These are phyloP conservation scores for Austroboletus rostrupii DNA, from an alignment of 1,284 basidiomycete species.

Conservation along the genomic window DNA sequence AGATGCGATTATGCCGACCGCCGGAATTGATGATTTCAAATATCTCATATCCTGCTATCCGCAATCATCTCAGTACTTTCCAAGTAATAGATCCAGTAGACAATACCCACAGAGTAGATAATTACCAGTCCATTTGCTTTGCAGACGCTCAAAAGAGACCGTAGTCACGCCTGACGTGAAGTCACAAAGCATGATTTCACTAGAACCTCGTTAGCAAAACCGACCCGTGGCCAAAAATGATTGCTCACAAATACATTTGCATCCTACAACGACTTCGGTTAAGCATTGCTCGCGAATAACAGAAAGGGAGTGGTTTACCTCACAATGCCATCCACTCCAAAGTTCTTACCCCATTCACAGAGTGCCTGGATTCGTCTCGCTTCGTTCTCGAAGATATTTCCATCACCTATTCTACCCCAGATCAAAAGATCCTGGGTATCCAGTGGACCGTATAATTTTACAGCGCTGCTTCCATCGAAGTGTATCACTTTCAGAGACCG, in stretches of 20 bases:
- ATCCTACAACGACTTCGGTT: no score
- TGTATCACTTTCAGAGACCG: constrained; percentile 40
- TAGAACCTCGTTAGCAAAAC: constrained; percentile 17
- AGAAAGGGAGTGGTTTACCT: constrained; percentile 6
- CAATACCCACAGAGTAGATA: neutral
- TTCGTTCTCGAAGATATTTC: constrained; percentile 21
- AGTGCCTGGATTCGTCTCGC: constrained; percentile 29
- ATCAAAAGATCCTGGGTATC: constrained; percentile 42
- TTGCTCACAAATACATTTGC: constrained; percentile 46
- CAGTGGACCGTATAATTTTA: constrained; percentile 36
- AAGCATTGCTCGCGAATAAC: neutral
- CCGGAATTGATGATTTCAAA: constrained; percentile 25
- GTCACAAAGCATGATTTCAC: constrained; percentile 52
- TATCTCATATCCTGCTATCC: neutral
- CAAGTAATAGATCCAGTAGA: neutral
- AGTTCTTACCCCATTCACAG: constrained; percentile 35
- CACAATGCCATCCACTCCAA: constrained; percentile 34
- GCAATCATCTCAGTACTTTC: neutral
- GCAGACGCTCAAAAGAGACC: constrained; percentile 30
- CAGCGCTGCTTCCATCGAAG: constrained; percentile 42
- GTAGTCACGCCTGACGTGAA: constrained; percentile 39
- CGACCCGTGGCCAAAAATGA: neutral
- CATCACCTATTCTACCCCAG: constrained; percentile 29
- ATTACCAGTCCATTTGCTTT: neutral
- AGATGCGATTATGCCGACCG: constrained; percentile 33